Evolutionary conservation across 1,284 basidiomycete genomes (phyloP).

Genomic region (Irpex sp.): DNA sequence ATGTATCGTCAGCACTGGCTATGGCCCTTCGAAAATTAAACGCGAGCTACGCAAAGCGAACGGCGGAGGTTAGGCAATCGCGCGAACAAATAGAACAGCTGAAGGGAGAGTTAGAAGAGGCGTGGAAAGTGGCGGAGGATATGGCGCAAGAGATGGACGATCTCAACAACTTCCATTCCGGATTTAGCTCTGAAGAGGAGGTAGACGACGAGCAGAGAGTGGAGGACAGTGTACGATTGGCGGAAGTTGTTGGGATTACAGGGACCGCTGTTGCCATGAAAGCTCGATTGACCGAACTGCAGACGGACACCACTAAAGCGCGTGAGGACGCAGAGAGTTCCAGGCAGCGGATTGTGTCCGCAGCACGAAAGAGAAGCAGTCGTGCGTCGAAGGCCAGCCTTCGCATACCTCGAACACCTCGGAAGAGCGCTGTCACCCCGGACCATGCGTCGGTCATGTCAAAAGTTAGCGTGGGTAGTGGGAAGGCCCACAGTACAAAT

Average conservation of each 20-base stretch:
- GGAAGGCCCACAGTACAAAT: conserved; percentile 23
- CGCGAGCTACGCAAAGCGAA: conserved; percentile 62
- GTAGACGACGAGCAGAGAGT: conserved; percentile 29
- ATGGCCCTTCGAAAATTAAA: conserved; percentile 77
- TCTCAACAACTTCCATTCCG: conserved; percentile 31
- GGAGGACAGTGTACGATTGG: conserved; percentile 24
- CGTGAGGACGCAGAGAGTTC: background rate
- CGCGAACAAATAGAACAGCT: conserved; percentile 48
- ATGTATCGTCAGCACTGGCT: conserved; percentile 69
- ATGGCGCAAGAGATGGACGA: conserved; percentile 69
- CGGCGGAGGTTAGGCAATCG: conserved; percentile 47
- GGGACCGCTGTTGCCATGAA: conserved; percentile 30
- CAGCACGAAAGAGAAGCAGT: conserved; percentile 55
- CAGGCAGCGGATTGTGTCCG: conserved; percentile 33
- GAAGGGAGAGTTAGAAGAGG: conserved; percentile 72
- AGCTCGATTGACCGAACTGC: conserved; percentile 25
- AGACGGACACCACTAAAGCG: conserved; percentile 7
- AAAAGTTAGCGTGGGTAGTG: conserved; percentile 6
- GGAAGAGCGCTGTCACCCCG: conserved; percentile 6
- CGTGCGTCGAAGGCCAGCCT: conserved; percentile 57
- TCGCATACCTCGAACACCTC: conserved; percentile 39
- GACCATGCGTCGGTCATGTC: conserved; percentile 14
- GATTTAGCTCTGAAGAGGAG: conserved; percentile 30
- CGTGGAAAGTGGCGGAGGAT: conserved; percentile 72
- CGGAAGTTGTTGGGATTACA: conserved; percentile 30